These are phyloP conservation scores for Tetracladium setigerum DNA, from an alignment of 495 filamentous ascomycete genomes.

Conservation along the genomic window DNA sequence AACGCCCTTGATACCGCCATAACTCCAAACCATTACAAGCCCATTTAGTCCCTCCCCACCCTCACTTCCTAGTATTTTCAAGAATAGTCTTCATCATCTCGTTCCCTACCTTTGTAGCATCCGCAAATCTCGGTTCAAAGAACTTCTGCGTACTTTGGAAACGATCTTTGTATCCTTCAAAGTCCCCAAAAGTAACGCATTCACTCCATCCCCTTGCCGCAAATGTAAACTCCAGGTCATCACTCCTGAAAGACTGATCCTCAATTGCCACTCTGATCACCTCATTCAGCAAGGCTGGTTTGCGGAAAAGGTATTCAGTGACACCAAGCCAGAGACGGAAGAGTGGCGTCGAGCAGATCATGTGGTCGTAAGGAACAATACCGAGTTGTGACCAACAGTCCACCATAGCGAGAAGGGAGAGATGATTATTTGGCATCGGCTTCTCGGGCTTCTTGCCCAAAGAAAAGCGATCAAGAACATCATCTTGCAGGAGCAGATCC, in stretches of 20 bases:
- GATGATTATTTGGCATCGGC: slow-evolving; percentile 78
- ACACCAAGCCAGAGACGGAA: slow-evolving; percentile 97
- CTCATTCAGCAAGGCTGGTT: slow-evolving; percentile 74
- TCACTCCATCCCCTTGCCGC: slow-evolving; percentile 93
- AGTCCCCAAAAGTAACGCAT: slow-evolving; percentile 82
- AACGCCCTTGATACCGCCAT: no score
- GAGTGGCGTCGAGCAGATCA: slow-evolving; percentile 98
- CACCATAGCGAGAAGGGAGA: slow-evolving; percentile 93
- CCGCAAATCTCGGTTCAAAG: slow-evolving; percentile 81
- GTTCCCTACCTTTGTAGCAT: slow-evolving; percentile 80
- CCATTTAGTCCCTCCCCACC: neutral
- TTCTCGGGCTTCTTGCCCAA: slow-evolving; percentile 53
- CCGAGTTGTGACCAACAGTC: slow-evolving; percentile 93
- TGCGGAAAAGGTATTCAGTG: slow-evolving; percentile 93
- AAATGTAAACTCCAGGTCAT: slow-evolving; percentile 96
- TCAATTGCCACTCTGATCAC: slow-evolving; percentile 77
- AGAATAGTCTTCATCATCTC: slow-evolving; percentile 96
- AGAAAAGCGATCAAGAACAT: slow-evolving; percentile 81
- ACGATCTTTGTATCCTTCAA: slow-evolving; percentile 80
- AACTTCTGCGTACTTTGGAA: slow-evolving; percentile 85
- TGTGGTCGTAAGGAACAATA: slow-evolving; percentile 96
- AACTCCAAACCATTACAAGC: no score
- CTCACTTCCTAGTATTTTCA: slow-evolving; percentile 56
- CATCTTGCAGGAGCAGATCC: slow-evolving; percentile 67
- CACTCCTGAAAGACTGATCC: slow-evolving; percentile 78